phyloP scores from a whole-genome alignment of 345 rosid genomes.

The Eutrema heterophyllum region DNA sequence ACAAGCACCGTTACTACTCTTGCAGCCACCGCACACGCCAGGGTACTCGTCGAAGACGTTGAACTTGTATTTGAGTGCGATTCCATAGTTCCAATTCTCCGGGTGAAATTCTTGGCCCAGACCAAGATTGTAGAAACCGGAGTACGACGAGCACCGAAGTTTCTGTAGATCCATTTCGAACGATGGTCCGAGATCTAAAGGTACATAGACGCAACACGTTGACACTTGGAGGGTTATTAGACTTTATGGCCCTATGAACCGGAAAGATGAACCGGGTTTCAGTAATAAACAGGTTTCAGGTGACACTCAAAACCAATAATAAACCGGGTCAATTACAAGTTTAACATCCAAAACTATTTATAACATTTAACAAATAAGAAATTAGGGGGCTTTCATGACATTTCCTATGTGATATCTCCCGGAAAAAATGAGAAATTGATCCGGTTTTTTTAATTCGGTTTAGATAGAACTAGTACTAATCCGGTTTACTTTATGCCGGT shows the following conservation, averaged over 20 bases:
- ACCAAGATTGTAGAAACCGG: slow-evolving; percentile 71
- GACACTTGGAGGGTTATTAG: slow-evolving; percentile 62
- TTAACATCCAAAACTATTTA: too few species aligned
- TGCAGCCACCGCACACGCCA: slow-evolving; percentile 54
- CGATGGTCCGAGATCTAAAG: slow-evolving; percentile 81
- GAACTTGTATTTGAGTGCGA: slow-evolving; percentile 76
- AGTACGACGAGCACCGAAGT: slow-evolving; percentile 60
- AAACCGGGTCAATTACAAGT: not conserved
- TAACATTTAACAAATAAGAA: too few species aligned
- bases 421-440: too few species aligned
- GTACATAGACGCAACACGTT: slow-evolving; percentile 87
- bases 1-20: slow-evolving; percentile 77
- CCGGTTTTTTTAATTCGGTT: too few species aligned
- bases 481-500: slow-evolving; percentile 9
- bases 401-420: too few species aligned
- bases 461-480: not conserved
- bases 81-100: slow-evolving; percentile 80
- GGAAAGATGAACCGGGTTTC: slow-evolving; percentile 17
- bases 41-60: slow-evolving; percentile 75
- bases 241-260: slow-evolving; percentile 57
- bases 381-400: too few species aligned
- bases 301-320: not conserved
- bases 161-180: slow-evolving; percentile 71
- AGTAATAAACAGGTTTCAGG: not conserved
- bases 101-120: slow-evolving; percentile 73